These are phyloP conservation scores for Chlorella sp. DNA, from an alignment of 139 green algal species.

Conservation along the genomic window DNA sequence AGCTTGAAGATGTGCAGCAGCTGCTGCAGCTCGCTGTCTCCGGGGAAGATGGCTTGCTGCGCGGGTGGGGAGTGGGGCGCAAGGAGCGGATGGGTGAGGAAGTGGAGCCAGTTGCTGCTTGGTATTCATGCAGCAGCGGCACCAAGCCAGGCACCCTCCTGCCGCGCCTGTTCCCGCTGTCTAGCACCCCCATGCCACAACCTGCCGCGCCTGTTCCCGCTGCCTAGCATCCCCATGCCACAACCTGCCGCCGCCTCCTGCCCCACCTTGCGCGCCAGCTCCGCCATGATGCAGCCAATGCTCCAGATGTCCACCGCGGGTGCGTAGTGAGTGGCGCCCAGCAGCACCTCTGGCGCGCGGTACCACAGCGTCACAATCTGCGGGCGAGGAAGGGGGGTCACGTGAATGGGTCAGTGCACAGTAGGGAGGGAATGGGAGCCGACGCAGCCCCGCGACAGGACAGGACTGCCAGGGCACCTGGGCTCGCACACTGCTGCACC, in stretches of 20 bases:
- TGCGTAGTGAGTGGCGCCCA: constrained; percentile 95
- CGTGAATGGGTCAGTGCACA: background rate
- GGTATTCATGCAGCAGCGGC: background rate
- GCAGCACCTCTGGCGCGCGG: constrained; percentile 96
- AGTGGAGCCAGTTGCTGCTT: background rate
- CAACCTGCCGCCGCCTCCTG: no score
- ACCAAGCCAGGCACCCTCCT: background rate
- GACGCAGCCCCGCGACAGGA: background rate
- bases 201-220: no score
- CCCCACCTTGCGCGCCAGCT: constrained; percentile 71
- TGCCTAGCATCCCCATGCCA: no score
- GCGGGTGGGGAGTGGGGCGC: background rate
- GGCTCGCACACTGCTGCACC: background rate
- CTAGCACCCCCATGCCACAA: no score
- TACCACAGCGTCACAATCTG: constrained; percentile 99
- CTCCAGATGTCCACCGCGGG: constrained; percentile 98
- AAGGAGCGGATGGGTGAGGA: background rate
- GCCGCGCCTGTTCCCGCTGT: no score
- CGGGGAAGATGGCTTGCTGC: constrained; percentile 83
- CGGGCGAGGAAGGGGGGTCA: background rate
- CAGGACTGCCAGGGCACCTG: background rate
- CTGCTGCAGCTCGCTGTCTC: constrained; percentile 90
- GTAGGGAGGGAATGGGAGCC: no score
- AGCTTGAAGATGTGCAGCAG: constrained; percentile 92
- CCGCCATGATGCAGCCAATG: constrained; percentile 98